These are phyloP conservation scores for Aspergillus baeticus DNA, from an alignment of 495 filamentous ascomycete genomes.

Conservation along the genomic window DNA sequence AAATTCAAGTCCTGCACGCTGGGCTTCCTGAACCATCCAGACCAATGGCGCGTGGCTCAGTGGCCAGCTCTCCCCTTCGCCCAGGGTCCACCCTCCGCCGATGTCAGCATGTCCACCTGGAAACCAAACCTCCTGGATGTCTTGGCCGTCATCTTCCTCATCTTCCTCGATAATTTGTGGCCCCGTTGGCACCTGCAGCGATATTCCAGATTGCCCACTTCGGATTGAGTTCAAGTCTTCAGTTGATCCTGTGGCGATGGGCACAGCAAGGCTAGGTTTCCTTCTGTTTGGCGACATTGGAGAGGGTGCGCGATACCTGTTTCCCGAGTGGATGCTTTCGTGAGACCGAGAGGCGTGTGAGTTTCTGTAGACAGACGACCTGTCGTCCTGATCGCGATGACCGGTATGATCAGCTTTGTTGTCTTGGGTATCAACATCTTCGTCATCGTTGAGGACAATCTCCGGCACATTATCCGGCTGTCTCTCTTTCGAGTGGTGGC, in stretches of 20 bases:
- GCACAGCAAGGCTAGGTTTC: slow-evolving; percentile 28
- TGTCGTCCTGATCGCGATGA: slow-evolving; percentile 27
- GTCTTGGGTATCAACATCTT: neutral
- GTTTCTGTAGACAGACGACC: slow-evolving; percentile 37
- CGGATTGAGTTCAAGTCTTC: slow-evolving; percentile 38
- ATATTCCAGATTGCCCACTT: slow-evolving; percentile 39
- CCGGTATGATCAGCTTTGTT: neutral
- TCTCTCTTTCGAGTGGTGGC: slow-evolving; percentile 1
- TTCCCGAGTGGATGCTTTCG: slow-evolving; percentile 17
- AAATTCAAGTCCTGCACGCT: slow-evolving; percentile 69
- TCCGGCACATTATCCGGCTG: slow-evolving; percentile 1
- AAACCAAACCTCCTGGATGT: slow-evolving; percentile 85
- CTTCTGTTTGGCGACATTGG: slow-evolving; percentile 12
- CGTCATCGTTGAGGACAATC: slow-evolving; percentile 10
- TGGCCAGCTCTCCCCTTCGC: slow-evolving; percentile 52
- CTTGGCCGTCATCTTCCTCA: slow-evolving; percentile 61
- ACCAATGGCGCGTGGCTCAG: slow-evolving; percentile 74
- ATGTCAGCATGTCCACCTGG: slow-evolving; percentile 80
- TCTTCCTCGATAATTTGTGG: slow-evolving; percentile 18
- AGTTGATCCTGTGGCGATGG: slow-evolving; percentile 24
- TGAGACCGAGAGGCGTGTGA: slow-evolving; percentile 31
- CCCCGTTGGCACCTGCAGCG: slow-evolving; percentile 32
- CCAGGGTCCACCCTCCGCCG: slow-evolving; percentile 77
- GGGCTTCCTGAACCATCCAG: slow-evolving; percentile 84
- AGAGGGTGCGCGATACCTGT: slow-evolving; percentile 48